Conservation (phyloP, 176 grass and related monocot genomes). For the Hordeum marinum region DNA sequence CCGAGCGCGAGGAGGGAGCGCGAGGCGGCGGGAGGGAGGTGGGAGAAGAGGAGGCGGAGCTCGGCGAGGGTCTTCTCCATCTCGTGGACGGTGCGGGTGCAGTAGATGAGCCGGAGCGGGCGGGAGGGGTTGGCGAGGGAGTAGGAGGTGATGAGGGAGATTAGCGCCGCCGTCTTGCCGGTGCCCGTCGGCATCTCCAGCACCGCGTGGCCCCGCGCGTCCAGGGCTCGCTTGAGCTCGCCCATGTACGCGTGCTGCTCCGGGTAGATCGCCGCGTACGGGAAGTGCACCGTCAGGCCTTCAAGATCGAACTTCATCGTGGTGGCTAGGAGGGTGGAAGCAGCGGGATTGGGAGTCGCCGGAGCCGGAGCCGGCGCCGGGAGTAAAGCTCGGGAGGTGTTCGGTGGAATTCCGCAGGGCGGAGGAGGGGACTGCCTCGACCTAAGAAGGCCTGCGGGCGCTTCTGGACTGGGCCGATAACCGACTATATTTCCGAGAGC, state of each 20-base stretch:
- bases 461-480: background rate
- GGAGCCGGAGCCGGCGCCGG: background rate
- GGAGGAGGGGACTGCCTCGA: background rate
- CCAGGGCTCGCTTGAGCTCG: constrained; percentile 83
- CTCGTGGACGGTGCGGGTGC: constrained; percentile 97
- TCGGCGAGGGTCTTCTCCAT: constrained; percentile 96
- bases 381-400: constrained; percentile 14
- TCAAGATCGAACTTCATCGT: constrained; percentile 68
- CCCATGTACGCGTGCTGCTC: constrained; percentile 96
- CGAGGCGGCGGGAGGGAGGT: constrained; percentile 41
- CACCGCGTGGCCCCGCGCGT: constrained; percentile 86
- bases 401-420: background rate
- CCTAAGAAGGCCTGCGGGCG: background rate
- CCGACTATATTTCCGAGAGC: background rate
- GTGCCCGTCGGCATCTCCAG: constrained; percentile 97
- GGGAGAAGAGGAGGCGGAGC: constrained; percentile 67
- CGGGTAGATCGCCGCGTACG: constrained; percentile 90
- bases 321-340: background rate
- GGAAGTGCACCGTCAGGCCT: constrained; percentile 75
- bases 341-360: background rate
- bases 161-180: constrained; percentile 87
- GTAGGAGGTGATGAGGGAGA: constrained; percentile 85
- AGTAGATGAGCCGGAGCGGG: constrained; percentile 83
- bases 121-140: constrained; percentile 44
- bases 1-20: constrained; percentile 73